Conservation (phyloP, 306 rosid genomes). For the Lupinus albus region DNA sequence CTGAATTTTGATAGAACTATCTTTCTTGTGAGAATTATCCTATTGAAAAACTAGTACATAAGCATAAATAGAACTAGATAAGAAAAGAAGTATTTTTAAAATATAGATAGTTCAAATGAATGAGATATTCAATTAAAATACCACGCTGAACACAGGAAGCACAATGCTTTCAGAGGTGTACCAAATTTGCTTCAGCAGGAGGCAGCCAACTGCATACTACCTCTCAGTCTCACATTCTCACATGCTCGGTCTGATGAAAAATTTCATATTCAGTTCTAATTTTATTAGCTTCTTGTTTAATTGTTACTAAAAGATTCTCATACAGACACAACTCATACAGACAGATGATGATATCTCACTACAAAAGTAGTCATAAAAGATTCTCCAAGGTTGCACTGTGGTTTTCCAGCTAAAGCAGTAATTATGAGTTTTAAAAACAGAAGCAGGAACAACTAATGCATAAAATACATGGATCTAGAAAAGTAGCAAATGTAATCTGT, state of each 20-base stretch:
- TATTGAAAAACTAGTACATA: background rate
- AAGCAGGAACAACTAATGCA: background rate
- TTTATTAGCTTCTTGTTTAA: no score
- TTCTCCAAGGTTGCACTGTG: background rate
- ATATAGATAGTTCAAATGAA: background rate
- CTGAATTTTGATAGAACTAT: constrained; percentile 17
- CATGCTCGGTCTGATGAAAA: no score
- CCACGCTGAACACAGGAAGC: no score
- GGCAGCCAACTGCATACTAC: no score
- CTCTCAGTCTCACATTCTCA: no score
- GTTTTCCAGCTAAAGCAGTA: background rate
- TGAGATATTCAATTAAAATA: background rate
- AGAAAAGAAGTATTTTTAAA: background rate
- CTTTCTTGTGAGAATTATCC: background rate
- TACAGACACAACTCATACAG: constrained; percentile 12
- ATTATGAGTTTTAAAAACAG: background rate
- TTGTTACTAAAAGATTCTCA: background rate
- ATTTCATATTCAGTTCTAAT: no score
- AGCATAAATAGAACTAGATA: background rate
- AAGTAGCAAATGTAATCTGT: background rate
- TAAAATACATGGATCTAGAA: constrained; percentile 13
- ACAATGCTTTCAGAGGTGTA: background rate
- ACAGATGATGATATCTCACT: background rate
- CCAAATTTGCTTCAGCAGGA: background rate
- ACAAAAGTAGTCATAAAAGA: background rate